Conservation (phyloP, 495 filamentous ascomycete species). For the Podospora tetraspora region DNA sequence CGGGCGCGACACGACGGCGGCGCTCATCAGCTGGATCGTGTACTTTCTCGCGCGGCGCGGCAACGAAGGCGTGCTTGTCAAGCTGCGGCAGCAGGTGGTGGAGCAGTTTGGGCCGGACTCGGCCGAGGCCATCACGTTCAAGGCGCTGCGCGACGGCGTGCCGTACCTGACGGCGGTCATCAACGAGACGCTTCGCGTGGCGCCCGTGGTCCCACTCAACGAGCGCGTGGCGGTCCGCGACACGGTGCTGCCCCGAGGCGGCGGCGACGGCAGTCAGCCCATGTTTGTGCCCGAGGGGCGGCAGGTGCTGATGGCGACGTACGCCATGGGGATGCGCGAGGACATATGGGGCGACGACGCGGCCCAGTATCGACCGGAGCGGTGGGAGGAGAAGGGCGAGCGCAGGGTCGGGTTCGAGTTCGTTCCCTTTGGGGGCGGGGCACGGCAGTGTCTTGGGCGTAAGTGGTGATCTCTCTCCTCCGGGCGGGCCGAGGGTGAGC, state of each 20-base stretch:
- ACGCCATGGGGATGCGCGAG: slow-evolving; percentile 31
- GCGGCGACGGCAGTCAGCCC: slow-evolving; percentile 25
- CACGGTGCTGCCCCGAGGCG: slow-evolving; percentile 45
- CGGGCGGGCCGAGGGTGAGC: neutral
- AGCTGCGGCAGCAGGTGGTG: slow-evolving; percentile 49
- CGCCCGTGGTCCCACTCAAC: slow-evolving; percentile 38
- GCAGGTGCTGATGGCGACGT: slow-evolving; percentile 33
- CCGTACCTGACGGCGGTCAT: slow-evolving; percentile 45
- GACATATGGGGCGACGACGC: slow-evolving; percentile 38
- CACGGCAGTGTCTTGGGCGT: slow-evolving; percentile 27
- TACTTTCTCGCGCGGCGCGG: slow-evolving; percentile 47
- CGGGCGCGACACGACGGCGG: slow-evolving; percentile 52
- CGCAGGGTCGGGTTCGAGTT: slow-evolving; percentile 35
- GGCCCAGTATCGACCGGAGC: slow-evolving; percentile 27
- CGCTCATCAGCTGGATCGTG: slow-evolving; percentile 53
- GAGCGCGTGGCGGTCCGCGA: slow-evolving; percentile 40
- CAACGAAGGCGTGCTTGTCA: slow-evolving; percentile 33
- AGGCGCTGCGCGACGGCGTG: slow-evolving; percentile 34
- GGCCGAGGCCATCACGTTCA: slow-evolving; percentile 26
- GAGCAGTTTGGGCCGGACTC: slow-evolving; percentile 31
- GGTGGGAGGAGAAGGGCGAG: slow-evolving; percentile 29
- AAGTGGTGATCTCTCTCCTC: slow-evolving; percentile 11
- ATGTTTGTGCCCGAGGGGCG: slow-evolving; percentile 30
- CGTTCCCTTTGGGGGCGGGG: slow-evolving; percentile 25
- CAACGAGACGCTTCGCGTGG: slow-evolving; percentile 41